Evolutionary conservation across 495 filamentous ascomycete species (phyloP).

Genomic region (Sphaerosporella brunnea): DNA sequence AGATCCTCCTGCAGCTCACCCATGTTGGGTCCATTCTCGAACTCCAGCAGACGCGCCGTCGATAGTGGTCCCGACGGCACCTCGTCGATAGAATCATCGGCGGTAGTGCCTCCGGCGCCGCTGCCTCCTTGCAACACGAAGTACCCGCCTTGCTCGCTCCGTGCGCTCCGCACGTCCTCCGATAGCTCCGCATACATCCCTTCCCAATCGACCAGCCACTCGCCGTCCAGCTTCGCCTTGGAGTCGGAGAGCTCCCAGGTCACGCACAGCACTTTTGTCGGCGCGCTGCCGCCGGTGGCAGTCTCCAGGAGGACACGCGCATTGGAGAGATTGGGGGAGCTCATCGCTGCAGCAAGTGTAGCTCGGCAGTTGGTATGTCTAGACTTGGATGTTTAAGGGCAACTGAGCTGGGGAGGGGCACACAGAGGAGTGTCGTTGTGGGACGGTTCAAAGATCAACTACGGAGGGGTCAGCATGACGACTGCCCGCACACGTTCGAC

Average conservation of each 20-base stretch:
- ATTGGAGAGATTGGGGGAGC: conserved; percentile 7
- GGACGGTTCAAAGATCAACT: too few species aligned
- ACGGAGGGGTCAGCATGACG: too few species aligned
- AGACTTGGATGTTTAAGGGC: too few species aligned
- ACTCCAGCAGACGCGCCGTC: conserved; percentile 21
- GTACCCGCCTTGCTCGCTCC: conserved; percentile 23
- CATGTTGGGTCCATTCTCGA: conserved; percentile 22
- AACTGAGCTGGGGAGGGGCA: too few species aligned
- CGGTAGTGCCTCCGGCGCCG: not conserved
- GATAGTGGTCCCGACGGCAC: conserved; percentile 16
- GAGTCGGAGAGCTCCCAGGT: conserved; percentile 11
- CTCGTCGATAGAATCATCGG: conserved; percentile 7
- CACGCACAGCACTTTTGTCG: conserved; percentile 23
- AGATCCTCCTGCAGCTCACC: conserved; percentile 18
- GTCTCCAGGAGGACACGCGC: conserved; percentile 13
- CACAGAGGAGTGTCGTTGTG: too few species aligned
- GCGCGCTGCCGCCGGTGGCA: conserved; percentile 7
- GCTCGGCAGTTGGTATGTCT: too few species aligned
- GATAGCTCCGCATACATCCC: conserved; percentile 18
- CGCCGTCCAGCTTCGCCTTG: conserved; percentile 10
- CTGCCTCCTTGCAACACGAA: conserved; percentile 15
- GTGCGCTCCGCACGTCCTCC: conserved; percentile 18
- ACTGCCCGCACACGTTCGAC: too few species aligned
- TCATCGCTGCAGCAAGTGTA: too few species aligned
- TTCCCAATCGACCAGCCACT: conserved; percentile 25